A percentile compares a stretch with the other conserved stretches of the same genome.
phyloP scores from a whole-genome alignment of 345 rosid genomes.

The Lepidium africanum region DNA sequence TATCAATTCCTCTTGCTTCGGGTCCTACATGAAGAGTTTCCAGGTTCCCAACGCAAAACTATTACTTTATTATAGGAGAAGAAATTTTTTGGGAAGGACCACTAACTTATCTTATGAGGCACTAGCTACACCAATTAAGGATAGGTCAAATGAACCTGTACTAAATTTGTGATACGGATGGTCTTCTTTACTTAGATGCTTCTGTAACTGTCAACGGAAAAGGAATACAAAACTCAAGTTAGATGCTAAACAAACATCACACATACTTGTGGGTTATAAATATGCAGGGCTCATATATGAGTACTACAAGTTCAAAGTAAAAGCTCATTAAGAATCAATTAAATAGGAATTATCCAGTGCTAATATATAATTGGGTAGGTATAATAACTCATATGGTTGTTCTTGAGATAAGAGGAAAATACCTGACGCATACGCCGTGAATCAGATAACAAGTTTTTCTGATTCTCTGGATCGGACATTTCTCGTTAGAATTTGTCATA shows the following conservation, averaged over 20 bases:
- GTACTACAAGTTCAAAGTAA: background rate
- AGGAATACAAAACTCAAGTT: background rate
- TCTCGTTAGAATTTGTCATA: background rate
- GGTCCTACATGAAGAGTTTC: too few species aligned
- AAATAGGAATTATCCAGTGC: background rate
- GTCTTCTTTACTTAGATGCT: slow-evolving; percentile 55
- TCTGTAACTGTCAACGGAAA: slow-evolving; percentile 45
- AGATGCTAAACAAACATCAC: background rate
- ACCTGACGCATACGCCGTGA: slow-evolving; percentile 75
- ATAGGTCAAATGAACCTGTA: slow-evolving; percentile 50
- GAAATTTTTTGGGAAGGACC: background rate
- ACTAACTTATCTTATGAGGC: background rate
- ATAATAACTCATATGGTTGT: background rate
- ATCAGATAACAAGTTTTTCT: slow-evolving; percentile 72
- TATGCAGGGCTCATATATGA: background rate
- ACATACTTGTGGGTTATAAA: background rate
- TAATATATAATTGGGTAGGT: background rate
- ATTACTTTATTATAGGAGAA: slow-evolving; percentile 9
- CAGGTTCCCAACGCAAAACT: slow-evolving; percentile 46
- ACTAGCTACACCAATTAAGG: background rate
- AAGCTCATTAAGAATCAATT: background rate
- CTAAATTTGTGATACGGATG: slow-evolving; percentile 81
- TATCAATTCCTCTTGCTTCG: too few species aligned
- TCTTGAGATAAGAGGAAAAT: background rate
- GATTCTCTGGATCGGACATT: slow-evolving; percentile 52